Percentiles rank a stretch among this genome's conserved stretches.
These are phyloP conservation scores for Narthecium ossifragum DNA, from an alignment of 106 monocot species.

Conservation along the genomic window DNA sequence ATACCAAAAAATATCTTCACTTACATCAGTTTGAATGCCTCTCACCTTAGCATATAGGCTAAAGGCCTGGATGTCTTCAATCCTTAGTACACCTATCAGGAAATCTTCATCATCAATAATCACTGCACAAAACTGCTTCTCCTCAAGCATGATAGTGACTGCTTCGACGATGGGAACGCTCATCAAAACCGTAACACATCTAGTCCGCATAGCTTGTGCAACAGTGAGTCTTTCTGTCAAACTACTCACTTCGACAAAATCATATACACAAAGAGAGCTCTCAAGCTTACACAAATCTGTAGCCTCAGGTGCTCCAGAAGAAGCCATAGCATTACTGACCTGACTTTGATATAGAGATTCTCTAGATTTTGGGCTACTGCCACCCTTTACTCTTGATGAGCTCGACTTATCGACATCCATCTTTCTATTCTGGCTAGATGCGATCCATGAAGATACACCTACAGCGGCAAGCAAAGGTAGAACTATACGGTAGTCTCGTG, in stretches of 20 bases:
- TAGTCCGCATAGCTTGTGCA: conserved; percentile 75
- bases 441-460: conserved; percentile 79
- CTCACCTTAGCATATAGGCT: conserved; percentile 13
- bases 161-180: conserved; percentile 40
- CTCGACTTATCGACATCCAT: conserved; percentile 11
- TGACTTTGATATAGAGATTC: conserved; percentile 1
- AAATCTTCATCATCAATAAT: conserved; percentile 33
- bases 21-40: conserved; percentile 24
- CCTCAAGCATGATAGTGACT: conserved; percentile 49
- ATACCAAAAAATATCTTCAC: background rate
- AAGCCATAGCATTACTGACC: conserved; percentile 7
- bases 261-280: conserved; percentile 73
- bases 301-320: conserved; percentile 10
- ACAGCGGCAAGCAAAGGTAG: conserved; percentile 91
- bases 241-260: conserved; percentile 20
- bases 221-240: conserved; percentile 46
- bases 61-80: conserved; percentile 52
- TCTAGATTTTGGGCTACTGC: conserved; percentile 4
- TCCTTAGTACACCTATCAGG: conserved; percentile 46
- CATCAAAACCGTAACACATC: conserved; percentile 45
- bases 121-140: conserved; percentile 52
- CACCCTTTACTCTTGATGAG: conserved; percentile 3
- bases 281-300: conserved; percentile 58
- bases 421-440: conserved; percentile 50
- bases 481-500: conserved; percentile 92